Evolutionary conservation across 345 rosid species (phyloP), one percentile per base, ranked within the genome.

Genomic region (Gossypium bickii): DNA sequence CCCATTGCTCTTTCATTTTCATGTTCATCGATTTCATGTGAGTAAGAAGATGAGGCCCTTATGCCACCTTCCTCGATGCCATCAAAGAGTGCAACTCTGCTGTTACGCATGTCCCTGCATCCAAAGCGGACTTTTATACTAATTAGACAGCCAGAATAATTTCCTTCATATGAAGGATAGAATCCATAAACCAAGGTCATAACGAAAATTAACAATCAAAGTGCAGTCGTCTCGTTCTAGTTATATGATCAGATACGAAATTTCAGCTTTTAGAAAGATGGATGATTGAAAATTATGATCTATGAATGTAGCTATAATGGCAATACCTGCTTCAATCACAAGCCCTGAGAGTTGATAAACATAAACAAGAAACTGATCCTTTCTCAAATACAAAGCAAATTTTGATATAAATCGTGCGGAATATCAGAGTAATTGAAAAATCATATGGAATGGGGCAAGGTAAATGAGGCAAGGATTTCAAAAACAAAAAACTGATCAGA

Each of bases 21-120:
- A 77, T 90, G 97, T 85, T 92, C 97, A 58, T 92, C 86, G 79
- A 92, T 94, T 82, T 91, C 98, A 73, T 89, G 94, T 12, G 92
- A 89, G 85, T 88, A 94, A 34, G 92, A 86, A 80, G 98, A 79
- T 8, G 92, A 80, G 41, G 92, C 93, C 85, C 97, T 87, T 77
- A 94, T 89, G 80, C 98, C 98, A 84, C 98, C 98, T 82, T 92
- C 98, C 82, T 91, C 98, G 9, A 92, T 88, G 64, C 97, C 95
- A 82, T 94, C 97, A 86, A 94, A 94, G 45, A 92, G 93, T 43
- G 92, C 82, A 67, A 84, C 82, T 83, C 90, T 90, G 69, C 76
- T 85, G 73, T 82, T 88, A 52, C 92, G 95, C 57, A 78, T 72
- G 72, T 94, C 98, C 91, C 97, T 92, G 84, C 58, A 78, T 2